Conservation (phyloP, 2,329 filamentous ascomycete species). For the Aspergillus glaucus region DNA sequence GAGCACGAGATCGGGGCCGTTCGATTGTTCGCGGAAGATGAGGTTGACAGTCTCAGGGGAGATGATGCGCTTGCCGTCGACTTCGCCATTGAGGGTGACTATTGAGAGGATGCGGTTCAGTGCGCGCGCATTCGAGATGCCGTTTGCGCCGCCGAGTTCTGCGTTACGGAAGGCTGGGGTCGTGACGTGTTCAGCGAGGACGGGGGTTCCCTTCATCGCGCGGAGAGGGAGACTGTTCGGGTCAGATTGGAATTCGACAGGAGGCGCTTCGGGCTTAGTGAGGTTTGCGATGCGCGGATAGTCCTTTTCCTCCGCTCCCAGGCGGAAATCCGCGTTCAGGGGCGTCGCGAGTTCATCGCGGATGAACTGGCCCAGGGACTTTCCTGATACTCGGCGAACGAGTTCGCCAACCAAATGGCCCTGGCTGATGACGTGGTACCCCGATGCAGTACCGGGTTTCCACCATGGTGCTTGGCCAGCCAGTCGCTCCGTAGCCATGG, state of each 20-base stretch:
- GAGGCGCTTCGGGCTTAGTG: conserved; percentile 20
- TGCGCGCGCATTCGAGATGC: conserved; percentile 41
- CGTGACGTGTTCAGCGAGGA: conserved; percentile 15
- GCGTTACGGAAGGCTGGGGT: conserved; percentile 31
- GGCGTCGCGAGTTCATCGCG: conserved; percentile 39
- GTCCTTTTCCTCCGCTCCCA: conserved; percentile 40
- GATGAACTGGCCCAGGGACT: conserved; percentile 40
- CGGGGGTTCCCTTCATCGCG: conserved; percentile 21
- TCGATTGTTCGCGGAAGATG: conserved; percentile 42
- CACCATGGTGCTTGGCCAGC: conserved; percentile 40
- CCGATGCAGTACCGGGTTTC: conserved; percentile 38
- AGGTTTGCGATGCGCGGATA: conserved; percentile 36
- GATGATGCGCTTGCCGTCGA: conserved; percentile 33
- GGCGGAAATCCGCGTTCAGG: conserved; percentile 42
- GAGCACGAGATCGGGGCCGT: conserved; percentile 38
- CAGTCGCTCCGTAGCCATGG: conserved; percentile 27
- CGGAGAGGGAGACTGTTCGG: conserved; percentile 24
- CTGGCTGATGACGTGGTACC: conserved; percentile 38
- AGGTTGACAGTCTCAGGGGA: conserved; percentile 38
- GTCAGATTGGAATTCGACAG: conserved; percentile 9
- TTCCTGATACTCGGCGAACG: conserved; percentile 36
- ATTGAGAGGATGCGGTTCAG: conserved; percentile 39
- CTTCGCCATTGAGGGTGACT: conserved; percentile 27
- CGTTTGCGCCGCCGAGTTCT: conserved; percentile 41
- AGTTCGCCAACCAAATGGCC: conserved; percentile 42